Conservation (phyloP, 75 land plant species). For the Isoetes taiwanensis region DNA sequence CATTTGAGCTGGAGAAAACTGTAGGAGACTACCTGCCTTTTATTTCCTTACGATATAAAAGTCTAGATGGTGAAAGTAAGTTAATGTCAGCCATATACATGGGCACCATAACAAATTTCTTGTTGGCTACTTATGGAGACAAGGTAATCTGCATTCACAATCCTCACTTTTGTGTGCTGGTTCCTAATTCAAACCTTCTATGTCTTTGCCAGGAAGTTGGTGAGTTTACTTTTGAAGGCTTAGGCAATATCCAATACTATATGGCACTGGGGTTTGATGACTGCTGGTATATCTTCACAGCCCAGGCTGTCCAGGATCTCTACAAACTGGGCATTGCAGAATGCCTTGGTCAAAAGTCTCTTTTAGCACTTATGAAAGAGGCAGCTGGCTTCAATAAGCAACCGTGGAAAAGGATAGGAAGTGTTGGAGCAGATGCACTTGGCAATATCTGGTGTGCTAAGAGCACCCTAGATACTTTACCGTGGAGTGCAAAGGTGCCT, state of each 20-base stretch:
- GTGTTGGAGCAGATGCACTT: constrained; percentile 34
- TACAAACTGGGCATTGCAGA: constrained; percentile 39
- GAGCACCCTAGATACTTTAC: constrained; percentile 80
- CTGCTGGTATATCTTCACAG: constrained; percentile 80
- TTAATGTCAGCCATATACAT: constrained; percentile 59
- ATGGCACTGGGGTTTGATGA: constrained; percentile 83
- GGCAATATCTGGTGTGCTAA: constrained; percentile 53
- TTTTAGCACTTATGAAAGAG: constrained; percentile 37
- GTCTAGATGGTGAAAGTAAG: constrained; percentile 33
- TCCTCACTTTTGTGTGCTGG: too few species aligned
- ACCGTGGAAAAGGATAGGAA: constrained; percentile 58
- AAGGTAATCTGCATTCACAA: too few species aligned
- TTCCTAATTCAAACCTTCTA: too few species aligned
- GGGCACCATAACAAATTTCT: too few species aligned
- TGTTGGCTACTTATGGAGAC: too few species aligned
- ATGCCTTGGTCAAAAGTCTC: constrained; percentile 39
- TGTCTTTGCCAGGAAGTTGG: too few species aligned
- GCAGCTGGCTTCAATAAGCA: constrained; percentile 41
- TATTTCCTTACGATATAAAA: constrained; percentile 51
- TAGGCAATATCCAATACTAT: constrained; percentile 40
- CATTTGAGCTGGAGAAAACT: constrained; percentile 32
- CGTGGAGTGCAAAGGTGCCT: constrained; percentile 91
- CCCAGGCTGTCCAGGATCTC: constrained; percentile 52
- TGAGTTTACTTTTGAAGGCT: too few species aligned
- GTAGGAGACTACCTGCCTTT: constrained; percentile 49